These are phyloP conservation scores for Trichomonas gallinae DNA, from an alignment of 208 protist species.

Conservation along the genomic window DNA sequence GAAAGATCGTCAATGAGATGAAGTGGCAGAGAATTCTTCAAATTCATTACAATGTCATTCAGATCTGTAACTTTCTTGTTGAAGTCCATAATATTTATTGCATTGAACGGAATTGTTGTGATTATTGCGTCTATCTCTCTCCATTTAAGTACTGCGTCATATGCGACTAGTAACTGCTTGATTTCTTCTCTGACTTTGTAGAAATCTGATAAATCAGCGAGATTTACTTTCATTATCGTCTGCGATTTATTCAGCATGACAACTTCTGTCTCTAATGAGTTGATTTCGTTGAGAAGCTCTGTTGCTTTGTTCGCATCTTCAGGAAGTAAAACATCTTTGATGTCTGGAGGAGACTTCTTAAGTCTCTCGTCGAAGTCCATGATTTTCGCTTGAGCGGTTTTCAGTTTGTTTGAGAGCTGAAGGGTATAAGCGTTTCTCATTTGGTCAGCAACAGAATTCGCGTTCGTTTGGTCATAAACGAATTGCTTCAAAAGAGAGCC, in stretches of 20 bases:
- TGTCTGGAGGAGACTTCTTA: not conserved
- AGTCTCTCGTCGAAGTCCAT: not conserved
- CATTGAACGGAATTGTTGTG: not conserved
- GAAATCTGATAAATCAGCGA: not conserved
- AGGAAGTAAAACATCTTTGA: not conserved
- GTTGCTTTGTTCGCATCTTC: not conserved
- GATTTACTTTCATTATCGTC: not conserved
- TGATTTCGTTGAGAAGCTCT: not conserved
- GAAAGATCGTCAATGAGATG: not conserved
- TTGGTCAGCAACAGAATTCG: not conserved
- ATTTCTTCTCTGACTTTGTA: not conserved
- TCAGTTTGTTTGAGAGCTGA: not conserved
- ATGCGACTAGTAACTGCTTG: not conserved
- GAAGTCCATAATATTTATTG: not conserved
- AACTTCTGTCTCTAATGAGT: not conserved
- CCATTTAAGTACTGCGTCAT: not conserved
- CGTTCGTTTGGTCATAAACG: not conserved
- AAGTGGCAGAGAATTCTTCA: not conserved
- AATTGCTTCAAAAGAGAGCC: not conserved
- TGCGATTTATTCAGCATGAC: not conserved
- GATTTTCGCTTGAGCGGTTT: not conserved
- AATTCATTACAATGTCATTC: not conserved
- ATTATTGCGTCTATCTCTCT: not conserved
- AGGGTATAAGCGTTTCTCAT: not conserved
- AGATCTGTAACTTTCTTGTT: not conserved